Conservation (phyloP, 164 flowering plant genomes). For the Vitis amurensis region DNA sequence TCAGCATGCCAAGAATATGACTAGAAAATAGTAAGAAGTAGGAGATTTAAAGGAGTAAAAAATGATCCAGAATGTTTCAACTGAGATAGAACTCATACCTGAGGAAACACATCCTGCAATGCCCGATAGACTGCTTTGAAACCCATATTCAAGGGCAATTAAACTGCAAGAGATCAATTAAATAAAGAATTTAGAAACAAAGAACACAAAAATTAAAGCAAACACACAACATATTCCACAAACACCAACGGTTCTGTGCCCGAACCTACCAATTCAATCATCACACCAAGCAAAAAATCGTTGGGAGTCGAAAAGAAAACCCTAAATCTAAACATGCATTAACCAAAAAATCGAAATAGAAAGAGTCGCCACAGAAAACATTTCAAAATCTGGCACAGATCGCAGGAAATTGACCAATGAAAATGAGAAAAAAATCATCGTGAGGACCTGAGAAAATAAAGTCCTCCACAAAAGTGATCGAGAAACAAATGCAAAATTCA, state of each 20-base stretch:
- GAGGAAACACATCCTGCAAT: slow-evolving; percentile 61
- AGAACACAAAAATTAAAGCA: neutral
- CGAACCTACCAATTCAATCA: neutral
- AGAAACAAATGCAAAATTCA: no score
- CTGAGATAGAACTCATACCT: slow-evolving; percentile 31
- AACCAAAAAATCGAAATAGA: neutral
- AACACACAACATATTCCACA: neutral
- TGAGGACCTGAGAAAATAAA: no score
- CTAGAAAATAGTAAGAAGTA: no score
- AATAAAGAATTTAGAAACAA: neutral
- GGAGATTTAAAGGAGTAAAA: no score
- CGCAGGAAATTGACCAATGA: neutral
- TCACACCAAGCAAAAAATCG: neutral
- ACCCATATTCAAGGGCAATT: slow-evolving; percentile 37
- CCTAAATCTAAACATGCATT: neutral
- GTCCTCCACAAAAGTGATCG: no score
- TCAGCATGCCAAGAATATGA: no score
- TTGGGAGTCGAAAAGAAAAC: neutral
- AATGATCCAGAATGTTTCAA: no score
- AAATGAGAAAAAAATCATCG: neutral
- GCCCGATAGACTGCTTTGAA: slow-evolving; percentile 45
- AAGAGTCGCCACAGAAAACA: neutral
- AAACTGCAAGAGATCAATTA: slow-evolving; percentile 13
- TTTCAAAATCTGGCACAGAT: neutral
- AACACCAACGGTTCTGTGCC: neutral